phyloP scores from a whole-genome alignment of 768 basidiomycete species.

The Podaxis sp. region DNA sequence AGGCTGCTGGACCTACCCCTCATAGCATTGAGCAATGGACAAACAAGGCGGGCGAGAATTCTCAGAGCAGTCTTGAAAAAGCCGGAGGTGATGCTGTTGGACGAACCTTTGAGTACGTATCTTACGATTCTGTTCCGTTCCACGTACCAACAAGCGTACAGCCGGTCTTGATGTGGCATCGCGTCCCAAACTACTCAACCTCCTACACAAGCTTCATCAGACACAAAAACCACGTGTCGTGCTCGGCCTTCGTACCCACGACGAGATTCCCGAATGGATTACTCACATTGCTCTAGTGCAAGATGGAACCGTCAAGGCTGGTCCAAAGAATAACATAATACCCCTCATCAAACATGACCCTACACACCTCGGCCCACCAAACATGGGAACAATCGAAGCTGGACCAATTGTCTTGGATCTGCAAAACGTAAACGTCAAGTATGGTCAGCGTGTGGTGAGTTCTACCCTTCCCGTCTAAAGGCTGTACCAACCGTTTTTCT shows the following conservation, averaged over 20 bases:
- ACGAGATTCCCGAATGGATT: constrained; percentile 68
- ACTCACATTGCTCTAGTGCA: constrained; percentile 59
- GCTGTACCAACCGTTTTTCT: not conserved
- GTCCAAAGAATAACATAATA: constrained; percentile 45
- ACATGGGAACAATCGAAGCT: not conserved
- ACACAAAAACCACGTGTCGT: constrained; percentile 16
- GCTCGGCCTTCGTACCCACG: constrained; percentile 52
- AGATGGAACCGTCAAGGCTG: constrained; percentile 45
- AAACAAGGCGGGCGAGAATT: constrained; percentile 84
- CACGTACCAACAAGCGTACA: constrained; percentile 21
- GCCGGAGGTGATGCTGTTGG: constrained; percentile 78
- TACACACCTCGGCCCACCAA: not conserved
- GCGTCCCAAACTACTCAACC: constrained; percentile 26
- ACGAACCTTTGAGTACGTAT: constrained; percentile 82
- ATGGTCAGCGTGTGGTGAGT: constrained; percentile 57
- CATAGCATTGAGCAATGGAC: constrained; percentile 86
- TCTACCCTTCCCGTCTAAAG: not conserved
- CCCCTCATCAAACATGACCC: constrained; percentile 2
- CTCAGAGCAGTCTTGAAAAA: constrained; percentile 65
- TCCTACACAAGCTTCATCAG: constrained; percentile 17
- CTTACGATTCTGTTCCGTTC: not conserved
- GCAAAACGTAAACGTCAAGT: constrained; percentile 63
- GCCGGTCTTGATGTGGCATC: constrained; percentile 73
- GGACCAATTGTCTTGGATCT: constrained; percentile 50
- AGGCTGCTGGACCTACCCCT: constrained; percentile 76